A percentile compares a stretch with the other conserved stretches of the same genome.
phyloP scores from a whole-genome alignment of 352 stramenopile species.

The Phytophthora agathidicida region DNA sequence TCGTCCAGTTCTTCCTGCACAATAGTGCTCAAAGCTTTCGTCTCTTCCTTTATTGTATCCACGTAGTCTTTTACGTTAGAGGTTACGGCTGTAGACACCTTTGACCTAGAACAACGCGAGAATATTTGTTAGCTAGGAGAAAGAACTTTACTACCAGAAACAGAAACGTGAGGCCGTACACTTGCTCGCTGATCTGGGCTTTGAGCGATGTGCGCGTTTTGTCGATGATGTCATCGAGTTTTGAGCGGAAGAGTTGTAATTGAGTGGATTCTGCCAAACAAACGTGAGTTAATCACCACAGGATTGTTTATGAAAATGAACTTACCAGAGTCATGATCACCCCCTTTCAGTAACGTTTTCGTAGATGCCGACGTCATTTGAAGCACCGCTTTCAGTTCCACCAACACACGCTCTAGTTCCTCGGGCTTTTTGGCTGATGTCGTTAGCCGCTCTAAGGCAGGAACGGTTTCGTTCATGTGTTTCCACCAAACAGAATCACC shows the following conservation, averaged over 20 bases:
- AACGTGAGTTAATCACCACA: no score
- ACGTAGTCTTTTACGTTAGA: slow-evolving; percentile 65
- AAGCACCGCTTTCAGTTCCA: slow-evolving; percentile 58
- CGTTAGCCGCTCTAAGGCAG: slow-evolving; percentile 53
- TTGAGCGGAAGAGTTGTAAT: slow-evolving; percentile 47
- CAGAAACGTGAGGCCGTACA: slow-evolving; percentile 37
- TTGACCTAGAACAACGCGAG: slow-evolving; percentile 35
- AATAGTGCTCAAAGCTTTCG: slow-evolving; percentile 43
- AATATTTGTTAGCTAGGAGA: neutral
- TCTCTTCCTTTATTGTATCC: slow-evolving; percentile 63
- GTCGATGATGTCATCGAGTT: slow-evolving; percentile 59
- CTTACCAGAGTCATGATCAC: slow-evolving; percentile 15
- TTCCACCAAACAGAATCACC: slow-evolving; percentile 64
- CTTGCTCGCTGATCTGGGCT: slow-evolving; percentile 55
- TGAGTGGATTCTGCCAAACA: slow-evolving; percentile 27
- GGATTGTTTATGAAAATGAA: no score
- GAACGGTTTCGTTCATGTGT: slow-evolving; percentile 54
- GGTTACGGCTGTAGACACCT: slow-evolving; percentile 59
- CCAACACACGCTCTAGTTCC: slow-evolving; percentile 59
- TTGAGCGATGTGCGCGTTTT: slow-evolving; percentile 51
- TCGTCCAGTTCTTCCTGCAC: slow-evolving; percentile 57
- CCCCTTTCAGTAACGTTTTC: slow-evolving; percentile 16
- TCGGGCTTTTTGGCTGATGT: slow-evolving; percentile 57
- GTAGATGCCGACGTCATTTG: slow-evolving; percentile 29
- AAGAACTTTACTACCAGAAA: slow-evolving; percentile 1